These are phyloP conservation scores for Cryptosporidium meleagridis DNA, from an alignment of 169 alveolate species.

Conservation along the genomic window DNA sequence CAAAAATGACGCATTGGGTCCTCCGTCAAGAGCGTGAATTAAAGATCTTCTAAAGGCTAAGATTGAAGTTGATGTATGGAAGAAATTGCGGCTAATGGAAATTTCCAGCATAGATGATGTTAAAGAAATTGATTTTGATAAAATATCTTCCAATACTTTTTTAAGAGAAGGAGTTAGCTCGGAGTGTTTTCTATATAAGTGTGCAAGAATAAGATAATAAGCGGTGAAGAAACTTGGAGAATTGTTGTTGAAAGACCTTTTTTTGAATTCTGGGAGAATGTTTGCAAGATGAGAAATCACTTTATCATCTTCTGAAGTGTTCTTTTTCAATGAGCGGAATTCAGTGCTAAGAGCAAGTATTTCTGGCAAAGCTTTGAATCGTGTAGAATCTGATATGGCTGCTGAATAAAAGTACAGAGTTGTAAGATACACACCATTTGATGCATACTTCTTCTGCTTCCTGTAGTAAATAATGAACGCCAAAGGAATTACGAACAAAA, in stretches of 20 bases:
- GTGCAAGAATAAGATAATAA: conserved; percentile 51
- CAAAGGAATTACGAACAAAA: conserved; percentile 82
- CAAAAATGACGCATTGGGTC: conserved; percentile 81
- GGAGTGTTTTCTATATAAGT: conserved; percentile 36
- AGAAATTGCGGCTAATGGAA: conserved; percentile 62
- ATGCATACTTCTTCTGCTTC: conserved; percentile 83
- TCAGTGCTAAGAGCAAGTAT: conserved; percentile 47
- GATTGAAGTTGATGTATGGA: conserved; percentile 73
- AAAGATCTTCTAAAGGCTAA: conserved; percentile 89
- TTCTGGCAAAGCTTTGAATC: conserved; percentile 56
- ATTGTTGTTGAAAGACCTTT: conserved; percentile 31
- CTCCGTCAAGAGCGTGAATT: conserved; percentile 87
- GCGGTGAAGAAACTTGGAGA: conserved; percentile 26
- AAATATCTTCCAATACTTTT: conserved; percentile 11
- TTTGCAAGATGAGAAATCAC: conserved; percentile 34
- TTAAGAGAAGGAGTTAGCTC: conserved; percentile 36
- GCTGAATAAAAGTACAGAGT: conserved; percentile 61
- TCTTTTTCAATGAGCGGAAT: conserved; percentile 27
- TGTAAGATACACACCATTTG: conserved; percentile 38
- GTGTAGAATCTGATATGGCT: conserved; percentile 50
- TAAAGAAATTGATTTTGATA: conserved; percentile 11
- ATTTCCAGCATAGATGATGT: conserved; percentile 56
- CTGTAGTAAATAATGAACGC: conserved; percentile 88
- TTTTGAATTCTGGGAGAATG: conserved; percentile 47
- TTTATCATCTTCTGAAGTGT: conserved; percentile 19